Evolutionary conservation across 169 alveolate species (phyloP).

Genomic region (Plasmodium relictum): DNA sequence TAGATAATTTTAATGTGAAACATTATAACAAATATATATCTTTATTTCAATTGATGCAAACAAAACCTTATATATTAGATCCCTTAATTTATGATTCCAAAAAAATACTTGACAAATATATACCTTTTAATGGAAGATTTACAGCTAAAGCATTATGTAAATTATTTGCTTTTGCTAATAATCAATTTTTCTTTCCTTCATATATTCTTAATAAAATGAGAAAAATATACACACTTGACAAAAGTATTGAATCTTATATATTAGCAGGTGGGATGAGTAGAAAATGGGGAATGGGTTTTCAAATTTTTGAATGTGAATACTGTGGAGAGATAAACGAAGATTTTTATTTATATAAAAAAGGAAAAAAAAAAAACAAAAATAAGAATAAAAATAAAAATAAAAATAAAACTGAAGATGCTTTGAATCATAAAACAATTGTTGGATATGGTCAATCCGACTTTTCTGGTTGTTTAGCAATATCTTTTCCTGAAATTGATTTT

Average conservation of each 20-base stretch:
- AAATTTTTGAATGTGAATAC: slow-evolving; percentile 80
- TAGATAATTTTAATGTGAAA: slow-evolving; percentile 40
- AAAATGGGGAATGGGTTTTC: slow-evolving; percentile 83
- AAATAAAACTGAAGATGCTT: not conserved
- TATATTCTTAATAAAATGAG: slow-evolving; percentile 48
- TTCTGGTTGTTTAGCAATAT: slow-evolving; percentile 78
- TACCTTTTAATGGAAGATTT: slow-evolving; percentile 80
- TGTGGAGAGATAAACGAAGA: slow-evolving; percentile 51
- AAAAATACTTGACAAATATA: slow-evolving; percentile 78
- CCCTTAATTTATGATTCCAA: slow-evolving; percentile 80
- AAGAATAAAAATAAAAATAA: not conserved
- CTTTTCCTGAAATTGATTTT: slow-evolving; percentile 81
- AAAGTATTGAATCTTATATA: slow-evolving; percentile 78
- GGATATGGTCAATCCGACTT: slow-evolving; percentile 82
- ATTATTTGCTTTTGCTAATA: slow-evolving; percentile 60
- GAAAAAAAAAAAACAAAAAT: not conserved
- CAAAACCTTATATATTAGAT: slow-evolving; percentile 79
- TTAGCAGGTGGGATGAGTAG: slow-evolving; percentile 81
- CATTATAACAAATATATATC: slow-evolving; percentile 74
- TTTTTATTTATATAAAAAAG: slow-evolving; percentile 18
- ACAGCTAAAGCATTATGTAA: slow-evolving; percentile 80
- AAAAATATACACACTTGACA: slow-evolving; percentile 60
- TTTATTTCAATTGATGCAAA: slow-evolving; percentile 60
- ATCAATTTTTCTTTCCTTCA: slow-evolving; percentile 73
- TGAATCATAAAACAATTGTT: slow-evolving; percentile 12